Conservation (phyloP, 2,329 filamentous ascomycete species). For the Fusarium cyanostomum region DNA sequence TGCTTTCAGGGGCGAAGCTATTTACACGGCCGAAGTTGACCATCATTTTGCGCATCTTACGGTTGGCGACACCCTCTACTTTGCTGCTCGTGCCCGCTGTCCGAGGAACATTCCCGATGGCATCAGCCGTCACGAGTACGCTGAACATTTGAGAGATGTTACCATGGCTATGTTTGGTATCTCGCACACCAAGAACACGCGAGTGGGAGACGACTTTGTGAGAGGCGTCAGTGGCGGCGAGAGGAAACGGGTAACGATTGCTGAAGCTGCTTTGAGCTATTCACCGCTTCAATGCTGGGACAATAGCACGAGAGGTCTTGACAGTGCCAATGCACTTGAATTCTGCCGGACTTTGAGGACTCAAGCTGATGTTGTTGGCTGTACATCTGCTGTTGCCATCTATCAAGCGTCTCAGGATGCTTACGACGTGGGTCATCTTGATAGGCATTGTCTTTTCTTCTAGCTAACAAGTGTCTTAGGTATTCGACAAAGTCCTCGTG, state of each 20-base stretch:
- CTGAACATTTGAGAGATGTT: slow-evolving; percentile 71
- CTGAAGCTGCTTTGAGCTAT: slow-evolving; percentile 47
- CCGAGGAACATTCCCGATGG: slow-evolving; percentile 68
- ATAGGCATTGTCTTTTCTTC: accelerated
- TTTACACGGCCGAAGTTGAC: slow-evolving; percentile 85
- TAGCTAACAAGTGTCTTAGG: slow-evolving; percentile 9
- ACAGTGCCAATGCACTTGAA: slow-evolving; percentile 72
- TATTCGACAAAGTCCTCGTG: slow-evolving; percentile 75
- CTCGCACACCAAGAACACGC: slow-evolving; percentile 72
- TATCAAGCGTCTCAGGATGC: slow-evolving; percentile 66
- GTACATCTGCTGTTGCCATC: slow-evolving; percentile 68
- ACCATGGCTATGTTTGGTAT: slow-evolving; percentile 78
- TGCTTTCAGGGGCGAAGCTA: slow-evolving; percentile 79
- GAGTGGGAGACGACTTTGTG: slow-evolving; percentile 76
- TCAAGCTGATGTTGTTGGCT: slow-evolving; percentile 66
- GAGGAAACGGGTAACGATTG: slow-evolving; percentile 53
- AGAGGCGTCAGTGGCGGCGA: slow-evolving; percentile 65
- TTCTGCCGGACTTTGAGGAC: slow-evolving; percentile 69
- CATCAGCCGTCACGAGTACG: slow-evolving; percentile 60
- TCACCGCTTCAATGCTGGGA: slow-evolving; percentile 74
- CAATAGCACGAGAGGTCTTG: slow-evolving; percentile 71
- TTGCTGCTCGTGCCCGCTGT: slow-evolving; percentile 74
- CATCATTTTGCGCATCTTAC: slow-evolving; percentile 79
- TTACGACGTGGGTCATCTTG: slow-evolving; percentile 38
- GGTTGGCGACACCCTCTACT: slow-evolving; percentile 79